Evolutionary conservation across 2,329 filamentous ascomycete species (phyloP).

Genomic region (Chaetomium sp.): DNA sequence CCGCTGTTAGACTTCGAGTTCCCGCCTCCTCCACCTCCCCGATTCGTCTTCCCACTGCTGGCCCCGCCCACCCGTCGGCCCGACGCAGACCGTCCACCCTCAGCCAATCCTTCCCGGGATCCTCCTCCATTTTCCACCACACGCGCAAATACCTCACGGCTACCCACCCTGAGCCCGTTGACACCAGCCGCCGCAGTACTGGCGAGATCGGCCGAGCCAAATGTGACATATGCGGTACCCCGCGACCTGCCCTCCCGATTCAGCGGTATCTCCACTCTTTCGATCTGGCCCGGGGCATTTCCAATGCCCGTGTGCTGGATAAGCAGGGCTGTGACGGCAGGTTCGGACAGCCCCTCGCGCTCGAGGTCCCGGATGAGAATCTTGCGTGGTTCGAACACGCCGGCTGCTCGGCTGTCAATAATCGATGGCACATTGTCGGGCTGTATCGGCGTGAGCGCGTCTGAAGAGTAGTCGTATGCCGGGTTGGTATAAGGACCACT

Average conservation of each 20-base stretch:
- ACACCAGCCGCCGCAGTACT: background rate
- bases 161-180: constrained; percentile 4
- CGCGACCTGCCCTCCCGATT: constrained; percentile 6
- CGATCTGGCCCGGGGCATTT: constrained; percentile 2
- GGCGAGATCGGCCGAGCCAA: constrained; percentile 4
- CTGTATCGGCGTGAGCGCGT: background rate
- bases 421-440: background rate
- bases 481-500: background rate
- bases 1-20: background rate
- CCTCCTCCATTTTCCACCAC: too few species aligned
- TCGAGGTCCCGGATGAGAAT: constrained; percentile 14
- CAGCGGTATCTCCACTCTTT: constrained; percentile 7
- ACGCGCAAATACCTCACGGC: too few species aligned
- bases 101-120: too few species aligned
- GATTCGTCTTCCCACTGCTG: background rate
- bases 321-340: constrained; percentile 2
- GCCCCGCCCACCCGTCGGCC: background rate
- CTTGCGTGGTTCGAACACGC: constrained; percentile 9
- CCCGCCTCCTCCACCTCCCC: background rate
- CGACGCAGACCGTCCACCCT: background rate
- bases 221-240: constrained; percentile 14
- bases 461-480: background rate
- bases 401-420: background rate
- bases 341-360: background rate
- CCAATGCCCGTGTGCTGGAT: constrained; percentile 5